phyloP scores from a whole-genome alignment of 148 eudicot genomes.

The Cornus controversa region DNA sequence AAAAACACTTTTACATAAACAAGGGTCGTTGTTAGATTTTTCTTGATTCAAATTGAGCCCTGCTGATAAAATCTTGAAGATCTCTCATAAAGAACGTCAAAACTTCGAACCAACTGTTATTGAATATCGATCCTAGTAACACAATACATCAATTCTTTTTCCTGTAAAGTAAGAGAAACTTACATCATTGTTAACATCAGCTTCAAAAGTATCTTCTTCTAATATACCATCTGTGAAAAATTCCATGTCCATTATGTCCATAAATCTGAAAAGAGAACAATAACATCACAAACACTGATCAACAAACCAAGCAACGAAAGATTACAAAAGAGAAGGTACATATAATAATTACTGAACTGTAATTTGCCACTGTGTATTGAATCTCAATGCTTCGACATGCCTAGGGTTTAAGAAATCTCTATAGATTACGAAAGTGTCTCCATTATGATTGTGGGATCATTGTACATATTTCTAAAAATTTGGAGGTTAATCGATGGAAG shows the following conservation, averaged over 20 bases:
- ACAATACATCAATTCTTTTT: neutral
- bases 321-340: neutral
- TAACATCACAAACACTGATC: neutral
- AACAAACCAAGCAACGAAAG: neutral
- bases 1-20: neutral
- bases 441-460: too few relatives aligned
- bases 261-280: slow-evolving; percentile 11
- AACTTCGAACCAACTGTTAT: neutral
- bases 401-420: slow-evolving; percentile 2
- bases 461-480: neutral
- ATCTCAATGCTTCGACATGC: neutral
- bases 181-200: slow-evolving; percentile 41
- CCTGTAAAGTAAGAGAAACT: slow-evolving; percentile 2
- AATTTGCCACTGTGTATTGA: neutral
- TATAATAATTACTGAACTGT: neutral
- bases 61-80: neutral
- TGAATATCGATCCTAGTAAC: neutral
- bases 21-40: neutral
- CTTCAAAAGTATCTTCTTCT: slow-evolving; percentile 44
- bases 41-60: neutral
- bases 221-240: slow-evolving; percentile 40
- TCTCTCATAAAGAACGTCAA: too few relatives aligned
- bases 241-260: slow-evolving; percentile 51
- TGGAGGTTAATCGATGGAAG: neutral
- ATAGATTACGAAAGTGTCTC: too few relatives aligned